Evolutionary conservation across 2,329 filamentous ascomycete species (phyloP), one percentile per base, ranked within the genome.

Genomic region (Lithohypha guttulata): DNA sequence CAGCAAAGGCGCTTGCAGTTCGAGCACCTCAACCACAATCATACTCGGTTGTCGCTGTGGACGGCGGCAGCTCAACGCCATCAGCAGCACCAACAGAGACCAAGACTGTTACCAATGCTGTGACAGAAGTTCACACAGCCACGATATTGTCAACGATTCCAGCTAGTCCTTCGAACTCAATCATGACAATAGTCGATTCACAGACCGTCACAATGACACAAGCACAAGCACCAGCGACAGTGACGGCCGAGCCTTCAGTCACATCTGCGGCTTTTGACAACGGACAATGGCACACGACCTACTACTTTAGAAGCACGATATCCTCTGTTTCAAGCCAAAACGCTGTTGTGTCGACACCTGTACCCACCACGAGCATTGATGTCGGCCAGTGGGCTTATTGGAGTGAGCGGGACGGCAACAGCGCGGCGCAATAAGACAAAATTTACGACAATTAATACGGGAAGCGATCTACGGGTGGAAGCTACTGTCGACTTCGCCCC

Each of bases 1-100:
- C 11, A 17, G 17, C 31, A 19, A 20, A 39, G 34, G 23, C 42
- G 43, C 5, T 31, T 10, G 45, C 11, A 8, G 34, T 31, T 43
- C 44, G 31, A 39, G 35, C 26, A 17, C 33, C 28, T 40, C 20
- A 39, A 32, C 42, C 47, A 15, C 48, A 48, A 29, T 48, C 54
- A 23, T 58, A 58, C 42, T 56, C 55, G 17, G 54, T 58, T 18
- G 55, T 58, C 17, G 47, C 52, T n/a, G 55, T 58, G 13, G 55
- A 56, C 42, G 55, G 55, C 32, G 53, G 53, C 30, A 42, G 48
- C 47, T 31, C 50, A 45, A 43, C 48, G 42, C n/a, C 35, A 34
- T 17, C 39, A 14, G 29, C 37, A 4, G 47, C 46, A 8, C 13
- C 47, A 22, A 50, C 52, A 28, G 36, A 40, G 20, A 10, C 33